These are phyloP conservation scores for Komagataella pastoris DNA, from an alignment of 805 yeast species.

Conservation along the genomic window DNA sequence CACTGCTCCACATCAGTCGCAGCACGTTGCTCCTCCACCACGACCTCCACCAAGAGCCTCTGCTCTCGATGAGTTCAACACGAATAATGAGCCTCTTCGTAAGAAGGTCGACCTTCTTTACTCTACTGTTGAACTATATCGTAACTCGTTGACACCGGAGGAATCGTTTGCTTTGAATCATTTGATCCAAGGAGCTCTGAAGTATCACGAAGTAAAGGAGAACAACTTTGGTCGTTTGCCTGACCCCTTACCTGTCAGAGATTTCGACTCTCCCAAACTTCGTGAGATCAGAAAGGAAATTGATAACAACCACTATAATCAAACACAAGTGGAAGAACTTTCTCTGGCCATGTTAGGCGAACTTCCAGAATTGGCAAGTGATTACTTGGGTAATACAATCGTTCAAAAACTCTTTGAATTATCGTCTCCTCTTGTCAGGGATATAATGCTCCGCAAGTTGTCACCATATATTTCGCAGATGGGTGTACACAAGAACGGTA, in stretches of 20 bases:
- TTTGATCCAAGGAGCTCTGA: constrained; percentile 28
- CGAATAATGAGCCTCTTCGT: not conserved
- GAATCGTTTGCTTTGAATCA: constrained; percentile 30
- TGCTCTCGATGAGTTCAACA: not conserved
- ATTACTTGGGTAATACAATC: constrained; percentile 90
- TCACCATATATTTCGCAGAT: constrained; percentile 76
- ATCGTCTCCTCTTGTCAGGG: constrained; percentile 57
- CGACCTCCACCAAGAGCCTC: not conserved
- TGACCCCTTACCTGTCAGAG: constrained; percentile 51
- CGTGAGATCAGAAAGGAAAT: constrained; percentile 74
- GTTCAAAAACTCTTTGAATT: constrained; percentile 80
- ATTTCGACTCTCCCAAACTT: constrained; percentile 77
- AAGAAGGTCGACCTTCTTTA: not conserved
- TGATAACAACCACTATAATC: constrained; percentile 38
- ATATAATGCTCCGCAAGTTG: constrained; percentile 67
- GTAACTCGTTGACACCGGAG: constrained; percentile 23
- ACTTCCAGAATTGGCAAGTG: constrained; percentile 81
- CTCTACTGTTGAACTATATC: not conserved
- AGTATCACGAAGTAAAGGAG: constrained; percentile 26
- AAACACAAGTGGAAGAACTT: constrained; percentile 63
- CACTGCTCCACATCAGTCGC: not conserved
- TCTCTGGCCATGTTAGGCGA: constrained; percentile 79
- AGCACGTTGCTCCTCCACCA: not conserved
- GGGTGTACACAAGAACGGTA: constrained; percentile 94
- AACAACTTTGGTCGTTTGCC: constrained; percentile 64